Base-by-base conservation (phyloP, 495 filamentous ascomycete genomes). In the Neurospora sp. region DNA sequence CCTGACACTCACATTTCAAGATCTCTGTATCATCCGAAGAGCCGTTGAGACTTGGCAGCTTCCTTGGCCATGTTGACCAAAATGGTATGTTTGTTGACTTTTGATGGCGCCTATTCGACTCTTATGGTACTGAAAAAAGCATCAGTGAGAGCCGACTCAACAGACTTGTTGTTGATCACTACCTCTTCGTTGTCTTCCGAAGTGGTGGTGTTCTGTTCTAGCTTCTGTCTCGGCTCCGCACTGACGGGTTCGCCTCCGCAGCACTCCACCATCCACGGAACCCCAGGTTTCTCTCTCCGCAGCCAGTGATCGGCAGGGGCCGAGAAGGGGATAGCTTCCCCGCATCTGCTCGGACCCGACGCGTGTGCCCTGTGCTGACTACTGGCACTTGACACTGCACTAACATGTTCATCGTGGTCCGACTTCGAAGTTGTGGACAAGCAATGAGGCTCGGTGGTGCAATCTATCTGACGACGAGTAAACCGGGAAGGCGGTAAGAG, bases 401-500 rank as follows among this genome's bases (percentile, higher is more conserved):
- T 6, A n/a, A 35, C 22, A 42, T 5, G 10, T 5, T 53, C 46
- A 1, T 27, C 46, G 46, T 22, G 22, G 22, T 9, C 53, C 22
- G 22, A 61, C 22, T 8, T 61, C 0, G 22, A 61, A 14, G 27
- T 31, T 8, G 6, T 70, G 70, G 48, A 44, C 39, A 74, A 74
- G 39, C 61, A 53, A 44, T 14, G 27, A 8, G n/a, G 53, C 69
- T 71, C 41, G 40, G 71, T 20, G 70, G 53, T 61, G 53, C 53
- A 35, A 42, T 16, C 10, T 38, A 48, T 70, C 69, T 35, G 41
- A 70, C 39, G 70, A 70, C 11, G 40, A 39, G 70, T 27, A 68
- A 77, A 75, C 75, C 73, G 74, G 75, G 75, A 73, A 74, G 18
- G 38, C 39, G 70, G 71, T 53, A 39, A 40, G 71, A 74, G 71